phyloP scores from a whole-genome alignment of 2,329 filamentous ascomycete species.

The Gyromitra esculenta region DNA sequence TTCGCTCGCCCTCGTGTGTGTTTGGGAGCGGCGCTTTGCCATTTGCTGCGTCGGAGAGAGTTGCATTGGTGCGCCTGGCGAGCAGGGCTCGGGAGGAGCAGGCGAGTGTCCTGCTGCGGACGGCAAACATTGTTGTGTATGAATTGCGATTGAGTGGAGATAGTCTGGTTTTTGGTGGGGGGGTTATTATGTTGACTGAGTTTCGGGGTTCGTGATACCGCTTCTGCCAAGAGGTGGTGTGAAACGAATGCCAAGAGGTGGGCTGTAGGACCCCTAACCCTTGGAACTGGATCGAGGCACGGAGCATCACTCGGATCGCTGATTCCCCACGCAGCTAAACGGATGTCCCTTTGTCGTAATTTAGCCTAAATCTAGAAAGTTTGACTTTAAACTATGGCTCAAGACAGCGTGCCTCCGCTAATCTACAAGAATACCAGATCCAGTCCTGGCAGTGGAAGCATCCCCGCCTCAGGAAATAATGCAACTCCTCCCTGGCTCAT shows the following conservation, averaged over 20 bases:
- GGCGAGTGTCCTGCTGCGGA: conserved; percentile 33
- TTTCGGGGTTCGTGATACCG: conserved; percentile 6
- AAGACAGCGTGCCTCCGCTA: too few species aligned
- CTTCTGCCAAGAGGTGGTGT: conserved; percentile 17
- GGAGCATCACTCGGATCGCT: conserved; percentile 5
- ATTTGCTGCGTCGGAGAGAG: conserved; percentile 23
- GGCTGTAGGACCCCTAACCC: conserved; percentile 13
- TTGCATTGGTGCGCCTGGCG: conserved; percentile 29
- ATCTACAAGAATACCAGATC: neutral
- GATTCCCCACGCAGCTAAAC: neutral
- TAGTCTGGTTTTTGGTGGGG: neutral
- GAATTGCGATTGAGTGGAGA: conserved; percentile 20
- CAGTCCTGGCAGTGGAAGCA: neutral
- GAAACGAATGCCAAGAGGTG: conserved; percentile 6
- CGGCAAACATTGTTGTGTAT: conserved; percentile 37
- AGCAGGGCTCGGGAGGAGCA: conserved; percentile 27
- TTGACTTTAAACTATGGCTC: too few species aligned
- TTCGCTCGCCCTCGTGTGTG: conserved; percentile 9
- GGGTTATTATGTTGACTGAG: conserved; percentile 12
- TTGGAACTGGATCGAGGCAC: neutral
- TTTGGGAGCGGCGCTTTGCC: conserved; percentile 17
- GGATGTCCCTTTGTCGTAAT: neutral
- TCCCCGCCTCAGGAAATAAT: neutral
- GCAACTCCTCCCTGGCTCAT: conserved; percentile 2
- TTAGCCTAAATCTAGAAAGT: too few species aligned